Conservation (phyloP, 495 filamentous ascomycete genomes). For the Alectoria sarmentosa region DNA sequence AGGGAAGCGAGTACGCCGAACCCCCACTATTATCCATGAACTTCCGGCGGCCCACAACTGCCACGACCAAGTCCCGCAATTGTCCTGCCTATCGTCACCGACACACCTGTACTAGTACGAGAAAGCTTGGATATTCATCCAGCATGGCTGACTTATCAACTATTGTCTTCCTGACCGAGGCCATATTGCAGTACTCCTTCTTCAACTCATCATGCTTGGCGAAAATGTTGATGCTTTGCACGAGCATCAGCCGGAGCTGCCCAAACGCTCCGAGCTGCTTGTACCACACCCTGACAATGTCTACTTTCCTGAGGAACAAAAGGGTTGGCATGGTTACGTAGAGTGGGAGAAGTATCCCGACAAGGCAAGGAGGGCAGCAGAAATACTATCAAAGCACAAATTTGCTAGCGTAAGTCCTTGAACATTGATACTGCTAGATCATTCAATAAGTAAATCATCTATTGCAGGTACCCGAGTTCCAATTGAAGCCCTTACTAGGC, state of each 20-base stretch:
- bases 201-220: neutral
- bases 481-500: neutral
- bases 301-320: neutral
- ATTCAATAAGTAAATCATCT: too few species aligned
- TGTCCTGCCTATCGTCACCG: neutral
- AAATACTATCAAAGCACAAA: too few species aligned
- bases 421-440: too few species aligned
- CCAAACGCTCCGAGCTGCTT: neutral
- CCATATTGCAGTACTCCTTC: neutral
- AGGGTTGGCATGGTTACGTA: slow-evolving; percentile 27
- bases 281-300: neutral
- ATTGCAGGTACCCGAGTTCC: too few species aligned
- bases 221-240: neutral
- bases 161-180: neutral
- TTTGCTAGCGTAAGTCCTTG: too few species aligned
- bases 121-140: neutral
- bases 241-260: neutral
- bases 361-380: slow-evolving; percentile 50
- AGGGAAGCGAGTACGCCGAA: too few species aligned
- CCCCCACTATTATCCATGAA: too few species aligned
- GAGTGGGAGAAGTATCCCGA: slow-evolving; percentile 67
- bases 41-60: too few species aligned
- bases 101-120: too few species aligned
- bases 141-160: neutral
- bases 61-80: neutral